A percentile compares a stretch with the other conserved stretches of the same genome.
Conservation (phyloP, 345 rosid species). For the Syzygium jambos region DNA sequence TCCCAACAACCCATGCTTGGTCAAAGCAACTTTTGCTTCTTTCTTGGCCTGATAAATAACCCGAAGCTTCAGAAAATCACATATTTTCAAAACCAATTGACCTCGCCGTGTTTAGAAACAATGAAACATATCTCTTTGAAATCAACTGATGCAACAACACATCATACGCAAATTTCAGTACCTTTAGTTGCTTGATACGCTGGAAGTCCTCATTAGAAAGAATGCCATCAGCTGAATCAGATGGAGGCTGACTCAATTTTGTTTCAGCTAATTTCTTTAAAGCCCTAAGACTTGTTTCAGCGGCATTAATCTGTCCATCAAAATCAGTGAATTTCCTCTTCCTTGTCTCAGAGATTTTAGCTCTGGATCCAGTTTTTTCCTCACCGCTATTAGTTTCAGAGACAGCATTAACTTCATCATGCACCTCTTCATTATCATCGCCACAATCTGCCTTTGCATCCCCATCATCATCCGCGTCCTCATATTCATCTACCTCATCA, state of each 20-base stretch:
- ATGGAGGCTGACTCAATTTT: constrained; percentile 20
- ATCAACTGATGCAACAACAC: neutral
- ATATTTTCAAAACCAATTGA: neutral
- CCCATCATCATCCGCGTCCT: constrained; percentile 2
- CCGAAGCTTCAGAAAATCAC: neutral
- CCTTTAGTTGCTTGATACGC: constrained; percentile 81
- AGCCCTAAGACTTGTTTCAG: constrained; percentile 82
- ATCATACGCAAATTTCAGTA: constrained; percentile 5
- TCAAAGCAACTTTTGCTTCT: constrained; percentile 55
- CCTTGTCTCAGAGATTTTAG: constrained; percentile 21
- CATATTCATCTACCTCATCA: constrained; percentile 17
- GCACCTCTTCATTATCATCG: constrained; percentile 3
- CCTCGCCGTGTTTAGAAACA: neutral
- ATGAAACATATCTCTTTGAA: neutral
- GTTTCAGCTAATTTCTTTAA: constrained; percentile 70
- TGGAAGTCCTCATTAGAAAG: constrained; percentile 89
- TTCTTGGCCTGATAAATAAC: constrained; percentile 48
- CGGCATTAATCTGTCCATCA: constrained; percentile 56
- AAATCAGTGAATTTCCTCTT: constrained; percentile 74
- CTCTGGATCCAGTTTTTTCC: constrained; percentile 8
- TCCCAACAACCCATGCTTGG: constrained; percentile 48
- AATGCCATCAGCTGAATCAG: constrained; percentile 53
- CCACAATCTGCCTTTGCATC: constrained; percentile 7
- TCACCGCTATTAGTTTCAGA: neutral
- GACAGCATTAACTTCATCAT: constrained; percentile 15